Evolutionary conservation across 2,329 filamentous ascomycete species (phyloP).

Genomic region (Beauveria sp.): DNA sequence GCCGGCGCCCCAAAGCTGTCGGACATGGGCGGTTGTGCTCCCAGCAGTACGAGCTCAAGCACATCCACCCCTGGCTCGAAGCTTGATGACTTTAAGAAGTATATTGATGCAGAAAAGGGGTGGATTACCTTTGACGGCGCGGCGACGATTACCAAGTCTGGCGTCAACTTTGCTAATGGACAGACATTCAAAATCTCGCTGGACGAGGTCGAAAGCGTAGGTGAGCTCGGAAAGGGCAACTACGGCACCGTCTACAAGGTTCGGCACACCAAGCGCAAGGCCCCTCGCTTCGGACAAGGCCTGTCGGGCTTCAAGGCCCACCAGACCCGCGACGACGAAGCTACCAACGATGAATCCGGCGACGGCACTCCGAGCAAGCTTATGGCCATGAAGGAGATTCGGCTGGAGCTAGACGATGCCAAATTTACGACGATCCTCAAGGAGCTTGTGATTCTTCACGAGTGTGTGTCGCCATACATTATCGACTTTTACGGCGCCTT

Average conservation of each 20-base stretch:
- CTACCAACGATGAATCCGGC: conserved; percentile 21
- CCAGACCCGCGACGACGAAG: conserved; percentile 21
- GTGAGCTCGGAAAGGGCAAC: conserved; percentile 94
- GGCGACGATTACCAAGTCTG: conserved; percentile 78
- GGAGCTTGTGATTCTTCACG: conserved; percentile 91
- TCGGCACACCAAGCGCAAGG: conserved; percentile 63
- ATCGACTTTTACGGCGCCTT: conserved; percentile 99
- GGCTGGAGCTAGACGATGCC: conserved; percentile 88
- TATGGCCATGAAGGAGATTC: conserved; percentile 99
- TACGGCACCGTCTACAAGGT: conserved; percentile 98
- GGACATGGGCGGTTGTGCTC: conserved; percentile 27
- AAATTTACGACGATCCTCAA: conserved; percentile 98
- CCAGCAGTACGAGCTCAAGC: conserved; percentile 14
- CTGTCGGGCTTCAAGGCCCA: conserved; percentile 41
- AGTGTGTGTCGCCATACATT: conserved; percentile 91
- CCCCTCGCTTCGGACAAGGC: conserved; percentile 52
- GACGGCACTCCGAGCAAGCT: conserved; percentile 60
- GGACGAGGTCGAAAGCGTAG: conserved; percentile 87
- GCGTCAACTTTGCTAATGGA: conserved; percentile 87
- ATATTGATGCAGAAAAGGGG: conserved; percentile 85
- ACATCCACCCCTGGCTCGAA: conserved; percentile 34
- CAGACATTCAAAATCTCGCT: conserved; percentile 88
- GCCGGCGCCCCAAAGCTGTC: conserved; percentile 36
- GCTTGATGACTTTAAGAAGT: conserved; percentile 60
- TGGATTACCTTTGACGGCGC: conserved; percentile 90